These are phyloP conservation scores for Dendrocalamus sinicus DNA, from an alignment of 176 grass and related monocot genomes.

Conservation along the genomic window DNA sequence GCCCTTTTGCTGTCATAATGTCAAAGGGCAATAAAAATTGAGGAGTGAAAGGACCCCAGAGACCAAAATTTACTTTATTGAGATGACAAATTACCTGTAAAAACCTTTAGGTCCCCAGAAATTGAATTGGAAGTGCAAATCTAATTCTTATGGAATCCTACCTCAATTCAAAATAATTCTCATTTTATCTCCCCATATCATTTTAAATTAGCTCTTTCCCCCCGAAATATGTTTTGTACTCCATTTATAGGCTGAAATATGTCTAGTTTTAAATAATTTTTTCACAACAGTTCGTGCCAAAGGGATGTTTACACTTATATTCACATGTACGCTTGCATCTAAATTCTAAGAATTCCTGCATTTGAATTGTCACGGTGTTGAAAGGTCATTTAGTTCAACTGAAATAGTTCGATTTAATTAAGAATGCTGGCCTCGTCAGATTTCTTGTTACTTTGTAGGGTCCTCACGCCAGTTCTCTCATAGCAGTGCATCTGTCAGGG, in stretches of 20 bases:
- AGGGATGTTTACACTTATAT: neutral
- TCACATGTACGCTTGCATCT: neutral
- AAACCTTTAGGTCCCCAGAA: neutral
- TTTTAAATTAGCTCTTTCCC: neutral
- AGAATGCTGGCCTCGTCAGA: too few relatives aligned
- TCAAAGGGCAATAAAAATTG: slow-evolving; percentile 18
- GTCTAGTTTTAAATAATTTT: neutral
- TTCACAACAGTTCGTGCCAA: neutral
- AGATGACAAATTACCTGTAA: neutral
- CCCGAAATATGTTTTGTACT: neutral
- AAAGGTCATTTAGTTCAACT: neutral
- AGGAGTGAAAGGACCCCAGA: neutral
- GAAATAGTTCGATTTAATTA: neutral
- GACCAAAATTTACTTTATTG: slow-evolving; percentile 12
- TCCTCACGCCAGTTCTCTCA: too few relatives aligned
- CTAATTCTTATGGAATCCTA: neutral
- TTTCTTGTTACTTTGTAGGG: too few relatives aligned
- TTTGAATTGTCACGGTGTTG: neutral
- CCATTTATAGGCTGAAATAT: neutral
- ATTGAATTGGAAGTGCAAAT: neutral
- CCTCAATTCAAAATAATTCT: neutral
- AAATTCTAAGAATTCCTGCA: neutral
- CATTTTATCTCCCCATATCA: neutral
- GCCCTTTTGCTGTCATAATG: slow-evolving; percentile 38
- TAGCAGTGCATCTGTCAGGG: too few relatives aligned